Percentiles rank a stretch among this genome's conserved stretches.
These are phyloP conservation scores for Plasmodium billcollinsi DNA, from an alignment of 169 alveolate genomes.

Conservation along the genomic window DNA sequence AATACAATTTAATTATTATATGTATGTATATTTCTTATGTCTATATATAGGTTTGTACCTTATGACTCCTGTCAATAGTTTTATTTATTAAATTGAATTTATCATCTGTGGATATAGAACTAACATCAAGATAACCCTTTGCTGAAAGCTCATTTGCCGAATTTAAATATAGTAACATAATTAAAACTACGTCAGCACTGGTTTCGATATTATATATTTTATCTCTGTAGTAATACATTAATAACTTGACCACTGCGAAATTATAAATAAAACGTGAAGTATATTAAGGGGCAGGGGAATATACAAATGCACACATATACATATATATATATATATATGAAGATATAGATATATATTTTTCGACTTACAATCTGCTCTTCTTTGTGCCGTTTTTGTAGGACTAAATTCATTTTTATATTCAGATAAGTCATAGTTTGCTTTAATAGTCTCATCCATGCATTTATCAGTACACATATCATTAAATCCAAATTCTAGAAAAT, in stretches of 20 bases:
- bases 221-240: conserved; percentile 41
- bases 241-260: conserved; percentile 13
- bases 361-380: conserved; percentile 46
- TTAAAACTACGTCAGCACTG: conserved; percentile 29
- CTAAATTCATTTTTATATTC: conserved; percentile 14
- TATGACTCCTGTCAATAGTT: conserved; percentile 17
- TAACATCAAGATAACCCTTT: conserved; percentile 30
- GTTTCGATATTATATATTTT: conserved; percentile 37
- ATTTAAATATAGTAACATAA: conserved; percentile 32
- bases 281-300: not conserved
- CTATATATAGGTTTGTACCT: conserved; percentile 2
- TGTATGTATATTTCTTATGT: not conserved
- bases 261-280: not conserved
- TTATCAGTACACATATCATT: conserved; percentile 49
- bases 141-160: conserved; percentile 34
- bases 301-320: not conserved
- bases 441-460: conserved; percentile 28
- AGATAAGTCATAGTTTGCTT: conserved; percentile 11
- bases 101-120: conserved; percentile 7
- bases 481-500: conserved; percentile 38
- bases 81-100: conserved; percentile 14
- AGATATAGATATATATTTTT: not conserved
- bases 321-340: not conserved
- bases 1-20: too few species aligned
- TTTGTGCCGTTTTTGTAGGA: conserved; percentile 12